Evolutionary conservation across 1,284 basidiomycete species (phyloP), one percentile per base, ranked within the genome.

Genomic region (Marasmius sp.): DNA sequence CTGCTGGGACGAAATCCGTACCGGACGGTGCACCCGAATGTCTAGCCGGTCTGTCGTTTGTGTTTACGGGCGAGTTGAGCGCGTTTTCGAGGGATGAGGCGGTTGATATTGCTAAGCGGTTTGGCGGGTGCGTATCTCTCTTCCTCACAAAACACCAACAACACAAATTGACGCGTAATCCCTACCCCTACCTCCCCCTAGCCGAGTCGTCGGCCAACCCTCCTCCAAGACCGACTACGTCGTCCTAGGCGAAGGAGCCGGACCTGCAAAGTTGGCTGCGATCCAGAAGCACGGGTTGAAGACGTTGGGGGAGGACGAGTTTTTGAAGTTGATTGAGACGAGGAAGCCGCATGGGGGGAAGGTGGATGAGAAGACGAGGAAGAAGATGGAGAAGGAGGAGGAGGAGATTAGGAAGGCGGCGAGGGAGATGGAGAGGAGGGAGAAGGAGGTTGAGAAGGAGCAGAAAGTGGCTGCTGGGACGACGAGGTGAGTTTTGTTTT

Each of bases 51-150:
- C 81, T 99, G 27, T 85, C 94, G 0, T 91, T 99, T 68, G 97
- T 99, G 27, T 99, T 99, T 68, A 97, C 95, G 0, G 97, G 97
- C 11, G 96, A 99, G 70, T 78, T 99, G 52, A 85, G 84, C 51
- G 92, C 91, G 61, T 87, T 99, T 61, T 88, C 92, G 1, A 85
- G 97, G 38, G 95, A 98, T 6, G 95, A 98, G 69, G 92, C 94
- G 0, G 72, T 83, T 43, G 93, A 97, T 66, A 77, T 98, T 2
- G 96, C 92, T 0, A 98, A 98, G 75, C 92, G 95, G 6, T 96
- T 90, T 72, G 94, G 95, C 66, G 97, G 89, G 93, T 94, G 61
- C 66, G 92, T 76, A 27, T 9, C 2, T 38, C n/a, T n/a, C n/a
- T n/a, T n/a, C n/a, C n/a, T n/a, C n/a, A n/a, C n/a, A n/a, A n/a